These are phyloP conservation scores for Geotrichum citri-aurantii DNA, from an alignment of 1,139 yeast genomes.

Conservation along the genomic window DNA sequence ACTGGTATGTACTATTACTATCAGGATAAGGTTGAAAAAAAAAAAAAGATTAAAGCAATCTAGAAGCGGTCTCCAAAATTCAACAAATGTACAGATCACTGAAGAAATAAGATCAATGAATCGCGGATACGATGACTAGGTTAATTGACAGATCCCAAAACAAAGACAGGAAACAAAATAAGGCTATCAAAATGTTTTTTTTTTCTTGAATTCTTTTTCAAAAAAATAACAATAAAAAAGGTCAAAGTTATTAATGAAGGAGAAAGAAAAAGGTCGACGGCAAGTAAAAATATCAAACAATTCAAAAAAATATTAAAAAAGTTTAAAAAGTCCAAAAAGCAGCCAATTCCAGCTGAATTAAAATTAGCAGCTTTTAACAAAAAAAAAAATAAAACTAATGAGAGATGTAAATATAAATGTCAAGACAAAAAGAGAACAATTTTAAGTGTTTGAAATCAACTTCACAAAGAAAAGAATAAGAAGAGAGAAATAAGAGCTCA, in stretches of 20 bases:
- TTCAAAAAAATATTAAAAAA: background rate
- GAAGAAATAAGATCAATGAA: background rate
- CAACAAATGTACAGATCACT: background rate
- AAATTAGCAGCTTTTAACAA: background rate
- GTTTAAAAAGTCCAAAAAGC: background rate
- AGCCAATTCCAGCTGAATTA: background rate
- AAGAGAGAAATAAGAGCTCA: background rate
- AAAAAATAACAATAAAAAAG: background rate
- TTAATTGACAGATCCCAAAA: background rate
- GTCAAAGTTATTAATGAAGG: too few relatives aligned
- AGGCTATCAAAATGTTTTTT: background rate
- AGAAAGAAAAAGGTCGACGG: background rate
- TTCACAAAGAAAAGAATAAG: too few relatives aligned
- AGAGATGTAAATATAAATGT: too few relatives aligned
- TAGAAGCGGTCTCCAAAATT: background rate
- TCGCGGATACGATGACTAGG: too few relatives aligned
- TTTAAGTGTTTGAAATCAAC: too few relatives aligned
- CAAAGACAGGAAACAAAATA: background rate
- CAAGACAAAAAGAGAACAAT: too few relatives aligned
- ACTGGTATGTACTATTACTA: too few relatives aligned
- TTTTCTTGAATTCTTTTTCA: background rate
- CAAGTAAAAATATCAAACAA: too few relatives aligned
- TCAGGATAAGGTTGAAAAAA: background rate
- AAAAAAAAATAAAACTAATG: background rate
- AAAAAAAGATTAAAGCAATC: background rate